Evolutionary conservation across 73 alveolate genomes (phyloP).

Genomic region (Durusdinium trenchii): DNA sequence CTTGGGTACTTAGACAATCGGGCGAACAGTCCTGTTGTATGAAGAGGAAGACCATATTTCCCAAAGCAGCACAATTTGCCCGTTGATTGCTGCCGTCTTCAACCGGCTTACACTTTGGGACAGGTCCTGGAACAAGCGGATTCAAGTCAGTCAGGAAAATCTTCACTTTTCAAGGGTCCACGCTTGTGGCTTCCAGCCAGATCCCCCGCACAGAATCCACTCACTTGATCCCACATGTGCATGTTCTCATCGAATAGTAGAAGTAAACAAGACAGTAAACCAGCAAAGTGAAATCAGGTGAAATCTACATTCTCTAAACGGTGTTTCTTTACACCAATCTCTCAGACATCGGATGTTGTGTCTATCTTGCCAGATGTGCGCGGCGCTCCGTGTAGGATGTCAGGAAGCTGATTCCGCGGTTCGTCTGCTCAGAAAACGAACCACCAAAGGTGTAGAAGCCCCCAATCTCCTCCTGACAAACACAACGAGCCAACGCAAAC

Average conservation of each 20-base stretch:
- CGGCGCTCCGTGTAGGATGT: neutral
- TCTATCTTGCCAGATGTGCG: neutral
- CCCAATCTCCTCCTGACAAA: slow-evolving; percentile 25
- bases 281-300: too few species aligned
- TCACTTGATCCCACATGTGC: too few species aligned
- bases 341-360: too few species aligned
- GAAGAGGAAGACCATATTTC: slow-evolving; percentile 22
- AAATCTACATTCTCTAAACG: too few species aligned
- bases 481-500: too few species aligned
- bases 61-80: neutral
- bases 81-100: slow-evolving; percentile 20
- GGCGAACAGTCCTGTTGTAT: slow-evolving; percentile 33
- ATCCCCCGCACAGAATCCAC: too few species aligned
- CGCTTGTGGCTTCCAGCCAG: too few species aligned
- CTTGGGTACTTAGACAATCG: too few species aligned
- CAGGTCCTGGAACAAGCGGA: neutral
- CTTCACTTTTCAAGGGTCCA: too few species aligned
- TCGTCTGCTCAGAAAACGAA: slow-evolving; percentile 42
- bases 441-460: slow-evolving; percentile 88
- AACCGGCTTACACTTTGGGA: slow-evolving; percentile 6
- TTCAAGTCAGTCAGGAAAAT: neutral
- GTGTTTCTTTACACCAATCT: too few species aligned
- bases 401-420: slow-evolving; percentile 49
- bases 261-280: too few species aligned
- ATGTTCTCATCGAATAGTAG: too few species aligned